Evolutionary conservation across 2,329 filamentous ascomycete species (phyloP), one percentile per base, ranked within the genome.

Genomic region (Lasiodiplodia citricola): DNA sequence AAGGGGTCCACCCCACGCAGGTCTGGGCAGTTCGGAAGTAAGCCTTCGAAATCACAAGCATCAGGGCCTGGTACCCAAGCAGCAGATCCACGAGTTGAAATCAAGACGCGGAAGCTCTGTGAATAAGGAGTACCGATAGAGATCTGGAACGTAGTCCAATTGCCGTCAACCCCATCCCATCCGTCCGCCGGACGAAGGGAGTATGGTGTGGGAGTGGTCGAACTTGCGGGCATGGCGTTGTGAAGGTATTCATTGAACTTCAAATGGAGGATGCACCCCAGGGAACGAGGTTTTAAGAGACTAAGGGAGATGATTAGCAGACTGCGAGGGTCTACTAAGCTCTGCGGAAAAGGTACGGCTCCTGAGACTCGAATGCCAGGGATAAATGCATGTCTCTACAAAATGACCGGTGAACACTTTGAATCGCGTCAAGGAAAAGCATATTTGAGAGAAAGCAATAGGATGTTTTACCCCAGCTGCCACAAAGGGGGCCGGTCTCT

Each of bases 151-250:
- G 78, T 80, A 47, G 78, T 80, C 80, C 81, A 83, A 52, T 66
- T 72, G 0, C 81, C 80, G 73, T 82, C 80, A 60, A 79, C 76
- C 57, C 80, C 80, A 51, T 82, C 79, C 70, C 80, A 80, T 35
- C 74, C 65, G 6, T 23, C 18, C 11, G 62, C 44, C 11, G 23
- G 31, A 14, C 23, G 7, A 31, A 64, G 16, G 2, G 18, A 8
- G 2, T 37, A 64, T 4, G 60, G 60, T 16, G 50, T 5, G 5
- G 44, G 47, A 23, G 37, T n/a, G 0, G 52, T 35, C 6, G 52
- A 56, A 11, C 10, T 54, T 54, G 51, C 2, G 5, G 13, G 7
- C 23, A 28, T 54, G 21, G 2, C 2, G 23, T 14, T 13, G 13
- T 5, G 51, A 6, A 25, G 13, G 23, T 54, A 4, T 4, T 25